A percentile compares a stretch with the other conserved stretches of the same genome.
These are phyloP conservation scores for Vigna angularis DNA, from an alignment of 306 rosid genomes.

Conservation along the genomic window DNA sequence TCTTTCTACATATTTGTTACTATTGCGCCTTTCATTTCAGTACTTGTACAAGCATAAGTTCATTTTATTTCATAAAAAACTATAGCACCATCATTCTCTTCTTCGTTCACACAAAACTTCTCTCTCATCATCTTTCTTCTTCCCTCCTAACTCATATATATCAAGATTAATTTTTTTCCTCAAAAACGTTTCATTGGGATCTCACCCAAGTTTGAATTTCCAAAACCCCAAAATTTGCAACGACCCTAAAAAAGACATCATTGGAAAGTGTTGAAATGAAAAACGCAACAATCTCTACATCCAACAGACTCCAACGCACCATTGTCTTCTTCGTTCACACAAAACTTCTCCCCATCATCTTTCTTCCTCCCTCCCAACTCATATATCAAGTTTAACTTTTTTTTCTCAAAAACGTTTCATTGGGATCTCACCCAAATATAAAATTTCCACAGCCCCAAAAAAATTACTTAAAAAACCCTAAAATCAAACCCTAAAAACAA, in stretches of 20 bases:
- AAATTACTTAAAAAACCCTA: conserved; percentile 18
- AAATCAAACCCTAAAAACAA: conserved; percentile 21
- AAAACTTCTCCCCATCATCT: conserved; percentile 73
- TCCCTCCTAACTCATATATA: too few species aligned
- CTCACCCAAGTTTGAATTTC: too few species aligned
- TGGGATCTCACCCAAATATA: background rate
- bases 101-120: too few species aligned
- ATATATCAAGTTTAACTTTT: conserved; percentile 35
- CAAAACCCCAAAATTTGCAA: background rate
- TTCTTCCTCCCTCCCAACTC: conserved; percentile 36
- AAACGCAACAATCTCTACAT: conserved; percentile 76
- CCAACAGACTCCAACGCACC: conserved; percentile 83
- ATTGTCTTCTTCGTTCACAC: conserved; percentile 76
- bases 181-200: too few species aligned
- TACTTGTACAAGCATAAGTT: too few species aligned
- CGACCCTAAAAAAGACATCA: conserved; percentile 55
- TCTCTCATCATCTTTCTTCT: too few species aligned
- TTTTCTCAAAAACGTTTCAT: background rate
- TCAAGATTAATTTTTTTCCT: too few species aligned
- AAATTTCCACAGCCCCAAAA: conserved; percentile 28
- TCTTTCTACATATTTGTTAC: too few species aligned
- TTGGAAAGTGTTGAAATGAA: conserved; percentile 70
- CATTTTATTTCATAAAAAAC: too few species aligned
- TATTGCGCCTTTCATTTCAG: too few species aligned
- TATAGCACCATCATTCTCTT: too few species aligned